A percentile compares a stretch with the other conserved stretches of the same genome.
phyloP scores from a whole-genome alignment of 1,284 basidiomycete genomes.

The Malassezia japonica region DNA sequence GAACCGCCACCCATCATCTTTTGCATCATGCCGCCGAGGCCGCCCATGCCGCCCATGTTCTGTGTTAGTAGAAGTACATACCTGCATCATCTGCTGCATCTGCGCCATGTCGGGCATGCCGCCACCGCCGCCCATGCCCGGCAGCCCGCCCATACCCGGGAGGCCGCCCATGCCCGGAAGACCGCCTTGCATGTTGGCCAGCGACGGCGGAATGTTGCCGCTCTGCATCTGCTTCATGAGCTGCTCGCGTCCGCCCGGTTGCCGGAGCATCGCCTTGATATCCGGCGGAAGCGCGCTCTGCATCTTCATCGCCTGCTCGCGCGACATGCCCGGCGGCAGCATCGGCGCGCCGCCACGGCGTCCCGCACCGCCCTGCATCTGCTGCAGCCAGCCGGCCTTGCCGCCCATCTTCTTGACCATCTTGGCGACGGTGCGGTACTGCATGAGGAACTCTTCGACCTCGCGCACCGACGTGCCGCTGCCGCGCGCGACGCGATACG shows the following conservation, averaged over 20 bases:
- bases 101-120: slow-evolving; percentile 34
- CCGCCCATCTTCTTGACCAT: slow-evolving; percentile 88
- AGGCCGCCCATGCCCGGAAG: slow-evolving; percentile 22
- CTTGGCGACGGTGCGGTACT: slow-evolving; percentile 32
- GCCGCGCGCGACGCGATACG: slow-evolving; percentile 74
- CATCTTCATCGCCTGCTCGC: slow-evolving; percentile 44
- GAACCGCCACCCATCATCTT: slow-evolving; percentile 62
- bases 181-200: slow-evolving; percentile 19
- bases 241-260: slow-evolving; percentile 44
- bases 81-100: slow-evolving; percentile 49
- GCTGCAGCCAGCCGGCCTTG: slow-evolving; percentile 61
- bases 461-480: slow-evolving; percentile 93
- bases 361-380: slow-evolving; percentile 35
- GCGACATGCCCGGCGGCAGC: slow-evolving; percentile 42
- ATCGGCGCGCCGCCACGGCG: slow-evolving; percentile 30
- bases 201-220: slow-evolving; percentile 29
- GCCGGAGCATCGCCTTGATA: slow-evolving; percentile 45
- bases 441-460: slow-evolving; percentile 83
- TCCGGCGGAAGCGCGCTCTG: slow-evolving; percentile 44
- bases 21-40: slow-evolving; percentile 63
- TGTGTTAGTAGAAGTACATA: slow-evolving; percentile 30
- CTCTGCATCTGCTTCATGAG: slow-evolving; percentile 32
- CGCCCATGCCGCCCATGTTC: slow-evolving; percentile 47
- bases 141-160: slow-evolving; percentile 29
- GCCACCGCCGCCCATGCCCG: slow-evolving; percentile 22